A percentile compares a stretch with the other conserved stretches of the same genome.
Evolutionary conservation across 2,329 filamentous ascomycete species (phyloP).

Genomic region (Pseudogymnoascus sp.): DNA sequence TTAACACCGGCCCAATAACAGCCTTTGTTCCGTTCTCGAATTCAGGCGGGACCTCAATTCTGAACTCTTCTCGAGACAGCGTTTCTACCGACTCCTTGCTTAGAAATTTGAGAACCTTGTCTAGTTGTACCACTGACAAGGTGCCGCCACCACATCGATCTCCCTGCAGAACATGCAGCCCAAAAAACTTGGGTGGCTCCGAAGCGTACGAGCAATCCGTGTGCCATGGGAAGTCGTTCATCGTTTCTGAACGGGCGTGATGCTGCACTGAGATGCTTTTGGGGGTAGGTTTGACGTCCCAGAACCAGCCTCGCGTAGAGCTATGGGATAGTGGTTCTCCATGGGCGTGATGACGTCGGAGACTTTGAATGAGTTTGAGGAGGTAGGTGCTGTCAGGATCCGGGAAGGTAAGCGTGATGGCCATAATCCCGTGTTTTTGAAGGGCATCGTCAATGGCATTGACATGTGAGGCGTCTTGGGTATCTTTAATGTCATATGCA

Average conservation of each 20-base stretch:
- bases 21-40: constrained; percentile 25
- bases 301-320: constrained; percentile 22
- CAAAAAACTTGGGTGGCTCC: constrained; percentile 24
- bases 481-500: background rate
- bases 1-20: constrained; percentile 23
- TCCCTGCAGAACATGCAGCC: constrained; percentile 23
- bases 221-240: constrained; percentile 28
- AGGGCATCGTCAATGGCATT: constrained; percentile 15
- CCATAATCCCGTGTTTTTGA: constrained; percentile 17
- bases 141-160: constrained; percentile 23
- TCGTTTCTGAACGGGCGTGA: constrained; percentile 23
- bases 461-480: constrained; percentile 10
- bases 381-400: constrained; percentile 21
- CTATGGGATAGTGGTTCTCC: constrained; percentile 22
- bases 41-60: constrained; percentile 26
- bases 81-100: constrained; percentile 11
- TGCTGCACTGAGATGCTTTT: constrained; percentile 11
- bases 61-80: constrained; percentile 19
- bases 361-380: constrained; percentile 16
- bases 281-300: constrained; percentile 25
- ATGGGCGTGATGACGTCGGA: constrained; percentile 15
- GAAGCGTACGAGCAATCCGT: constrained; percentile 26
- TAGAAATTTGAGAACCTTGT: constrained; percentile 17
- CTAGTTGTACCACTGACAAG: constrained; percentile 19
- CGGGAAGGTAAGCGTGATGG: constrained; percentile 17